Evolutionary conservation across 129 eudicot species (phyloP).

Genomic region (Chrysanthemum seticuspe): DNA sequence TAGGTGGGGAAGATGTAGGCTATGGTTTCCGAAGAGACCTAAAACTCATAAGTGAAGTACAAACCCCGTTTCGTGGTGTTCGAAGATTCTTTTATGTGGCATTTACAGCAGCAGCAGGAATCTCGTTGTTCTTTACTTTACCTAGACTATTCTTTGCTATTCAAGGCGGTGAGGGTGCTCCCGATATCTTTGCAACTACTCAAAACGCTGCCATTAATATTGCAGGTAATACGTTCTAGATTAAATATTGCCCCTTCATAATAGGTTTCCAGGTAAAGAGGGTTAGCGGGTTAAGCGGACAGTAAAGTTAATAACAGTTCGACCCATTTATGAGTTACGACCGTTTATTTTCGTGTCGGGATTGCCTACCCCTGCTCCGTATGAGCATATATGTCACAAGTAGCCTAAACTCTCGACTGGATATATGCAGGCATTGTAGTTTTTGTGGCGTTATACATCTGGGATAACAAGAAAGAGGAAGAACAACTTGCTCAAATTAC

Average conservation of each 20-base stretch:
- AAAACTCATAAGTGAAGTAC: constrained; percentile 97
- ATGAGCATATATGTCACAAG: neutral
- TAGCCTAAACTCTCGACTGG: constrained; percentile 33
- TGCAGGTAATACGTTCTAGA: constrained; percentile 54
- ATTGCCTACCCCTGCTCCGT: too few relatives aligned
- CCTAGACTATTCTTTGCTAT: constrained; percentile 78
- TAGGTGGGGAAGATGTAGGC: constrained; percentile 98
- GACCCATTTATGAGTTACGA: too few relatives aligned
- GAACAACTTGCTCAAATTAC: constrained; percentile 93
- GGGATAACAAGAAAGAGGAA: constrained; percentile 99
- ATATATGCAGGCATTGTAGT: constrained; percentile 74
- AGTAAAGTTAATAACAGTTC: too few relatives aligned
- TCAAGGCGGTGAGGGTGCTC: constrained; percentile 78
- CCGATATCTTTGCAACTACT: constrained; percentile 70
- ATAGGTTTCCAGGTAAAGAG: too few relatives aligned
- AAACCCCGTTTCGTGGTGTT: constrained; percentile 96
- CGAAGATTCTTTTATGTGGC: constrained; percentile 93
- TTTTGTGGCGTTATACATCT: constrained; percentile 76
- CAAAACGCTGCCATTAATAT: constrained; percentile 80
- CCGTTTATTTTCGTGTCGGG: too few relatives aligned
- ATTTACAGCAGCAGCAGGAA: constrained; percentile 94
- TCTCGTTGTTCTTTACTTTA: constrained; percentile 66
- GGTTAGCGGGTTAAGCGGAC: too few relatives aligned
- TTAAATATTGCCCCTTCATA: too few relatives aligned
- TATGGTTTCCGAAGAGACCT: constrained; percentile 92